Evolutionary conservation across 768 basidiomycete genomes (phyloP).

Genomic region (Tubosaeta sp.): DNA sequence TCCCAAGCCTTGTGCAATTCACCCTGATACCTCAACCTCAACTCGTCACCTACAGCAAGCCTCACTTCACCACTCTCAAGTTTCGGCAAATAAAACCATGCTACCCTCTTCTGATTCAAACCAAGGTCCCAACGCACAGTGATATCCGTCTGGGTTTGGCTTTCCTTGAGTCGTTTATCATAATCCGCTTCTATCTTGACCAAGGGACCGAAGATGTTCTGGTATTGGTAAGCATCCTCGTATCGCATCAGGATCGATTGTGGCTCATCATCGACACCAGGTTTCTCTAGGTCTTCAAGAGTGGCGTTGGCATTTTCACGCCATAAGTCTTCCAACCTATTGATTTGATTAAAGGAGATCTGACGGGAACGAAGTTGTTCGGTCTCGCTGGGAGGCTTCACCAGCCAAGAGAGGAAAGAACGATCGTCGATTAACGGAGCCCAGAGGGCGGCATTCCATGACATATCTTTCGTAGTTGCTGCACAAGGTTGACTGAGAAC

Average conservation of each 20-base stretch:
- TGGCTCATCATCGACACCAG: constrained; percentile 96
- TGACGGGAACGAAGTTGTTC: constrained; percentile 96
- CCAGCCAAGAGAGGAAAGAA: constrained; percentile 98
- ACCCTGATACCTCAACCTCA: constrained; percentile 84
- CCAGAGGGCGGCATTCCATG: constrained; percentile 98
- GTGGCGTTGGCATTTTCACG: constrained; percentile 93
- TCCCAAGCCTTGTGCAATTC: constrained; percentile 94
- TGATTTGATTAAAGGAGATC: constrained; percentile 96
- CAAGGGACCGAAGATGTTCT: constrained; percentile 98
- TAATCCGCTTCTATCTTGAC: constrained; percentile 99
- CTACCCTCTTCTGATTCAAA: constrained; percentile 97
- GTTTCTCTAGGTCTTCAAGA: constrained; percentile 94
- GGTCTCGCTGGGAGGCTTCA: constrained; percentile 93
- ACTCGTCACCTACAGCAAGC: constrained; percentile 93
- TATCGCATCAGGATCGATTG: constrained; percentile 87
- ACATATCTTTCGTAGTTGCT: constrained; percentile 94
- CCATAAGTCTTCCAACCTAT: constrained; percentile 96
- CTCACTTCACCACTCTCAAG: constrained; percentile 97
- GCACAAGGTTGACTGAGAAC: constrained; percentile 88
- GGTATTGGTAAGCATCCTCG: constrained; percentile 99
- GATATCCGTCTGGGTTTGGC: constrained; percentile 97
- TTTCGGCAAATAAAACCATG: constrained; percentile 96
- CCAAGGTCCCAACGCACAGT: constrained; percentile 96
- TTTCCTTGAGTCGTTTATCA: constrained; percentile 96
- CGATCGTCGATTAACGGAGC: constrained; percentile 98